Percentiles rank a stretch among this genome's conserved stretches.
Evolutionary conservation across 2,329 filamentous ascomycete species (phyloP).

Genomic region (Hypoxylon sp.): DNA sequence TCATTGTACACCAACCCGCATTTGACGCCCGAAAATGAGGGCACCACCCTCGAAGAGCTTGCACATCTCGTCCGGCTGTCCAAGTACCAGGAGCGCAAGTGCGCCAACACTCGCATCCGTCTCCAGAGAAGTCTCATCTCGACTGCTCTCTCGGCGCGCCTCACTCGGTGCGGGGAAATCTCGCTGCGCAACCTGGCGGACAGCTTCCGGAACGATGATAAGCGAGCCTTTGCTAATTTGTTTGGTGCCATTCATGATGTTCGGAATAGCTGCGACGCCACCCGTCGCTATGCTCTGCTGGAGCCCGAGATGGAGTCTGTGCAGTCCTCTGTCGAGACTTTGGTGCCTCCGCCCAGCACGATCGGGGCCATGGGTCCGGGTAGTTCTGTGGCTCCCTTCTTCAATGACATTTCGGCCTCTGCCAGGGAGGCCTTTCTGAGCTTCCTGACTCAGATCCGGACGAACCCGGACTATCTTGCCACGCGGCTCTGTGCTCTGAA

Average conservation of each 20-base stretch:
- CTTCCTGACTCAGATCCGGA: slow-evolving; percentile 83
- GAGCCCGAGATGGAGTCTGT: slow-evolving; percentile 75
- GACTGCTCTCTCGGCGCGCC: slow-evolving; percentile 75
- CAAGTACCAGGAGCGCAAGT: slow-evolving; percentile 83
- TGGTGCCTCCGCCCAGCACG: slow-evolving; percentile 57
- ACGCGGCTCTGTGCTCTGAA: slow-evolving; percentile 79
- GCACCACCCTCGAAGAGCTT: slow-evolving; percentile 77
- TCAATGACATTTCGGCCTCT: slow-evolving; percentile 77
- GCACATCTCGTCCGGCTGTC: slow-evolving; percentile 79
- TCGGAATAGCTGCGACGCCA: slow-evolving; percentile 77
- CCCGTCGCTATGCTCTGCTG: slow-evolving; percentile 72
- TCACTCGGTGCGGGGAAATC: slow-evolving; percentile 77
- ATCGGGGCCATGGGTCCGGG: slow-evolving; percentile 47
- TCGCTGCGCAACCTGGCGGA: slow-evolving; percentile 80
- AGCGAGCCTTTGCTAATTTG: slow-evolving; percentile 75
- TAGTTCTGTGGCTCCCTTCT: slow-evolving; percentile 60
- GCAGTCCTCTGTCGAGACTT: slow-evolving; percentile 60
- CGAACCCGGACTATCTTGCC: slow-evolving; percentile 87
- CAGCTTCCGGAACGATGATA: slow-evolving; percentile 79
- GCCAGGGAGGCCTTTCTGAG: slow-evolving; percentile 78
- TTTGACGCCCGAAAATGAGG: slow-evolving; percentile 66
- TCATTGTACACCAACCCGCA: slow-evolving; percentile 71
- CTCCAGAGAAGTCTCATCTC: slow-evolving; percentile 78
- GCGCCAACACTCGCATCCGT: slow-evolving; percentile 74
- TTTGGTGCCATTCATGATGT: slow-evolving; percentile 84